These are phyloP conservation scores for Trichoderma reesei DNA, from an alignment of 495 filamentous ascomycete genomes.

Conservation along the genomic window DNA sequence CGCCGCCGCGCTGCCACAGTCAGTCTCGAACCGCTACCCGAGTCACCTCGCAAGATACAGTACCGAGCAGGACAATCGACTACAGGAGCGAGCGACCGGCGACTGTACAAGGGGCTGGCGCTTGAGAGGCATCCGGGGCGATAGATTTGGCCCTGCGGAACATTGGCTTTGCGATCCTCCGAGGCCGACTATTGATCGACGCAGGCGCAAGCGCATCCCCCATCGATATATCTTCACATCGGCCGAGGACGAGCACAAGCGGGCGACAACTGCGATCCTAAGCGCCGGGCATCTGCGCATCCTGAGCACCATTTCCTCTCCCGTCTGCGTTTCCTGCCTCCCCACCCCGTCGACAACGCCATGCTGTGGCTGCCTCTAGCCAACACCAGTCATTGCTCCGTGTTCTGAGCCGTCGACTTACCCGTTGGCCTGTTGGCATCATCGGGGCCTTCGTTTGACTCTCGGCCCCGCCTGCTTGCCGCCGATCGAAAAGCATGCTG, in stretches of 20 bases:
- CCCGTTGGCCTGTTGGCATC: too few species aligned
- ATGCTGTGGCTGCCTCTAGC: slow-evolving; percentile 1
- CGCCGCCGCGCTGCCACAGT: neutral
- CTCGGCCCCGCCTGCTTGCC: slow-evolving; percentile 4
- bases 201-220: neutral
- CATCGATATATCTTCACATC: neutral
- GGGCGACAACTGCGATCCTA: neutral
- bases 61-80: neutral
- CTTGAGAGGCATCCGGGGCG: neutral
- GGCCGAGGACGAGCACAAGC: neutral
- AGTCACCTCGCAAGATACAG: neutral
- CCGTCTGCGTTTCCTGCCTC: neutral
- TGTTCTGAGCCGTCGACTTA: neutral
- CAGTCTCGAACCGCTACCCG: neutral
- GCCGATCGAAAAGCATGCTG: slow-evolving; percentile 3
- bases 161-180: slow-evolving; percentile 5
- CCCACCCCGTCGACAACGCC: neutral
- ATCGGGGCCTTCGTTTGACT: neutral
- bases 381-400: neutral
- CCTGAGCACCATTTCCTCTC: slow-evolving; percentile 4
- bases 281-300: neutral
- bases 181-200: neutral
- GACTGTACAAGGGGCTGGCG: neutral
- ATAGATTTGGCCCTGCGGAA: neutral
- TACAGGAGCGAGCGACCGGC: neutral